Percentiles rank a stretch among this genome's conserved stretches.
Evolutionary conservation across 495 filamentous ascomycete species (phyloP).

Genomic region (Podospora appendiculata): DNA sequence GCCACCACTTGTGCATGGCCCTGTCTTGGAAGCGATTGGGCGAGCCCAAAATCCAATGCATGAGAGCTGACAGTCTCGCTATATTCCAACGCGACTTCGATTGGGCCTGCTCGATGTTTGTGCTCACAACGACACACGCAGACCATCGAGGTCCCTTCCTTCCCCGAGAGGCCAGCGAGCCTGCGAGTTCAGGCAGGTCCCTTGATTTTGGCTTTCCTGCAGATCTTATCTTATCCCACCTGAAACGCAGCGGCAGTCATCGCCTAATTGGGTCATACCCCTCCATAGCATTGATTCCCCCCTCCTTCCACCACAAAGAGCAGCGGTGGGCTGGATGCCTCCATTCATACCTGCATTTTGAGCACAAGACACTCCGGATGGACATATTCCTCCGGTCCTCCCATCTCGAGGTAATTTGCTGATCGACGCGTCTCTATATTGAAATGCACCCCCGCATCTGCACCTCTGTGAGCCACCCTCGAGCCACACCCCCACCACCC

Average conservation of each 20-base stretch:
- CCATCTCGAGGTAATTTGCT: no score
- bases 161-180: background rate
- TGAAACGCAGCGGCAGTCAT: background rate
- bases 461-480: no score
- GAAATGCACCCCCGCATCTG: no score
- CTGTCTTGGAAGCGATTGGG: conserved; percentile 10
- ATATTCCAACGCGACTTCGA: background rate
- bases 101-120: background rate
- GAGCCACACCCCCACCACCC: no score
- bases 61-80: conserved; percentile 8
- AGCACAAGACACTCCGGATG: no score
- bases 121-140: background rate
- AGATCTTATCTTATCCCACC: background rate
- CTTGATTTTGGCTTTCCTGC: background rate
- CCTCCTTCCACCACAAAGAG: background rate
- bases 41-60: background rate
- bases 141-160: no score
- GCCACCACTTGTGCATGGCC: background rate
- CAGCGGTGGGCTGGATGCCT: no score
- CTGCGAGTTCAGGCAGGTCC: background rate
- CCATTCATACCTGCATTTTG: no score
- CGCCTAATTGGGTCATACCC: background rate
- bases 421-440: no score
- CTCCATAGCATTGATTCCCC: no score
- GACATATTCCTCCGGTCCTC: no score